Evolutionary conservation across 2,329 filamentous ascomycete genomes (phyloP).

Genomic region (Diaporthe humulicola): DNA sequence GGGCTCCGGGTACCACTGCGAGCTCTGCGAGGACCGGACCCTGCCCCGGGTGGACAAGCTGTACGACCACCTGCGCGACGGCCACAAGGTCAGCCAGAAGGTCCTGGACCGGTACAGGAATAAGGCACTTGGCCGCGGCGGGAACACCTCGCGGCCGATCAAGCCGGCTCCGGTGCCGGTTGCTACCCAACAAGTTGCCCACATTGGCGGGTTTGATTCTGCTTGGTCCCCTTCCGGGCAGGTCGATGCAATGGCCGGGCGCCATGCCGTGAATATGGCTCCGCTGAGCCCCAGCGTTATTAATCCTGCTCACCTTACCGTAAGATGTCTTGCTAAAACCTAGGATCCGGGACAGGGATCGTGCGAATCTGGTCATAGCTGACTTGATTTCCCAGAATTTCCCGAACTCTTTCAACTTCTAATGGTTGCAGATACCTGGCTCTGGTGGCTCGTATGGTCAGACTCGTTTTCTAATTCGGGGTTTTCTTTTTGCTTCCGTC

Average conservation of each 20-base stretch:
- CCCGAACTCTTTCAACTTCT: not conserved
- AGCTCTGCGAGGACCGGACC: not conserved
- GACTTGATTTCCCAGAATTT: not conserved
- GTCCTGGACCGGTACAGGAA: not conserved
- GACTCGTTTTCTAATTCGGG: not conserved
- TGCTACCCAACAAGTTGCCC: not conserved
- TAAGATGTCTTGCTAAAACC: not conserved
- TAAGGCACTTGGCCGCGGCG: not conserved
- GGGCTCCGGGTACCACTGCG: not conserved
- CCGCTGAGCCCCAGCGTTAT: not conserved
- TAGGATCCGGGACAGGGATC: not conserved
- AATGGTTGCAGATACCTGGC: not conserved
- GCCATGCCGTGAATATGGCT: not conserved
- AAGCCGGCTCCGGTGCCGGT: not conserved
- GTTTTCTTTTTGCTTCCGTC: not conserved
- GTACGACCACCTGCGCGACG: conserved; percentile 2
- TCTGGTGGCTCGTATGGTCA: not conserved
- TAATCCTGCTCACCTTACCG: not conserved
- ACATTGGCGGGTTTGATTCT: not conserved
- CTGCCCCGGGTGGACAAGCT: conserved; percentile 1
- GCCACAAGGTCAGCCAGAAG: conserved; percentile 16
- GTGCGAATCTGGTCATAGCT: not conserved
- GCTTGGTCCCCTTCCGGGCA: not conserved
- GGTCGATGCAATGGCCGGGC: not conserved
- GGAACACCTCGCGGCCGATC: not conserved